Base-by-base conservation (phyloP, 345 rosid species). In the Schrenkiella parvula region DNA sequence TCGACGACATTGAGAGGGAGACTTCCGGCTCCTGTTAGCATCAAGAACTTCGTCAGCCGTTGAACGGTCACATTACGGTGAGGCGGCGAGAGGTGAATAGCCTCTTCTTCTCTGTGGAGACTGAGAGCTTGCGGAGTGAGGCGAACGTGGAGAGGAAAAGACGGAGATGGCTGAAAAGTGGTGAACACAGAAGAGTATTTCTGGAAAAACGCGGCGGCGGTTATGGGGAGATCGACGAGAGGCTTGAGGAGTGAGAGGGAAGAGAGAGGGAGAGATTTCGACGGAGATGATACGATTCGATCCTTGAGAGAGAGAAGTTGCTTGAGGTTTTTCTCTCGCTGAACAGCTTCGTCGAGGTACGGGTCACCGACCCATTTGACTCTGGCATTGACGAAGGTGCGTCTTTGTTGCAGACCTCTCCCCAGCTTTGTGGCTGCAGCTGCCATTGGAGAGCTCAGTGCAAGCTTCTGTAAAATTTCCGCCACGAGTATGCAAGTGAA, bases 301-400 rank as follows among this genome's bases (percentile, higher is more conserved):
- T 87, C 82, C 48, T 84, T 90, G 65, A 92, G 82, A 26, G 84
- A 84, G 66, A 89, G 32, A 65, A 83, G 42, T 51, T 82, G 86
- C 26, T 78, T 84, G 17, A 87, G 85, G 83, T 88, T 76, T 59
- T 87, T 85, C 79, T 92, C 92, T 47, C 82, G 79, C 17, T 78
- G 62, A 1, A 90, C 87, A 1, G 70, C 85, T 0, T 55, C 43
- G 80, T 90, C 96, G 1, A 92, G 82, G 73, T 78, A 79, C 0
- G 87, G 79, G 26, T 92, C 98, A 23, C 72, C 68, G 0, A 86
- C 96, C 93, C 95, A 90, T 82, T 87, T 87, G 68, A 92, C 79
- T 31, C 76, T 81, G n/a, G 88, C 87, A 15, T 87, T 77, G 0
- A 90, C 76, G 77, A 90, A 92, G 60, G 72, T 82, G 23, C 93